Percentiles rank a stretch among this genome's conserved stretches.
These are phyloP conservation scores for Aspergillus ibericus DNA, from an alignment of 2,329 filamentous ascomycete species.

Conservation along the genomic window DNA sequence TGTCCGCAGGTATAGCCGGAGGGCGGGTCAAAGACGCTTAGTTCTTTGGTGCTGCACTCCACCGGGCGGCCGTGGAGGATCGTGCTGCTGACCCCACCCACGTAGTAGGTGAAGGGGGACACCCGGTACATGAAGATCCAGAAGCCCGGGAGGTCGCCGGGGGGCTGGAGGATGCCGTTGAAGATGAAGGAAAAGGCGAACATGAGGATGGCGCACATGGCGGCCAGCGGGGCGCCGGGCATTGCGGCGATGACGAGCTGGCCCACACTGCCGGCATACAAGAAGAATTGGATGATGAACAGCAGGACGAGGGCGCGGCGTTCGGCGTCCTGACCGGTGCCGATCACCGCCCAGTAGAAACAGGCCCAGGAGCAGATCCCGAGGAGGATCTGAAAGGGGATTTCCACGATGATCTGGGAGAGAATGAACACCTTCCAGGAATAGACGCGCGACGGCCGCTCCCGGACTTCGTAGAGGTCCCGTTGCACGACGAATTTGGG, in stretches of 20 bases:
- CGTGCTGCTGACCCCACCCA: neutral
- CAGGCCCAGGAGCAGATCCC: constrained; percentile 72
- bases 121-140: constrained; percentile 65
- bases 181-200: constrained; percentile 84
- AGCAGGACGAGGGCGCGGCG: constrained; percentile 73
- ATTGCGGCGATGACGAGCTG: constrained; percentile 77
- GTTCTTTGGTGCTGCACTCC: neutral
- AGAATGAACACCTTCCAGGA: constrained; percentile 83
- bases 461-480: constrained; percentile 77
- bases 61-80: neutral
- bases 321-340: constrained; percentile 65
- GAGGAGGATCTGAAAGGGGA: constrained; percentile 78
- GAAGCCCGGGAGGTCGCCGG: constrained; percentile 63
- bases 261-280: constrained; percentile 80
- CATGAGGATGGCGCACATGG: constrained; percentile 70
- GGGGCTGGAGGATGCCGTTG: constrained; percentile 67
- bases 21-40: constrained; percentile 5
- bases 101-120: constrained; percentile 53
- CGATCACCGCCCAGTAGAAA: constrained; percentile 79
- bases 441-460: constrained; percentile 79
- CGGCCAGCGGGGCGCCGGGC: constrained; percentile 71
- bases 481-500: constrained; percentile 80
- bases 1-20: constrained; percentile 1
- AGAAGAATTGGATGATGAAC: constrained; percentile 70
- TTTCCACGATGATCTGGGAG: constrained; percentile 77